Evolutionary conservation across 1,284 basidiomycete species (phyloP), one percentile per base, ranked within the genome.

Genomic region (Cystobasidium slooffiae): DNA sequence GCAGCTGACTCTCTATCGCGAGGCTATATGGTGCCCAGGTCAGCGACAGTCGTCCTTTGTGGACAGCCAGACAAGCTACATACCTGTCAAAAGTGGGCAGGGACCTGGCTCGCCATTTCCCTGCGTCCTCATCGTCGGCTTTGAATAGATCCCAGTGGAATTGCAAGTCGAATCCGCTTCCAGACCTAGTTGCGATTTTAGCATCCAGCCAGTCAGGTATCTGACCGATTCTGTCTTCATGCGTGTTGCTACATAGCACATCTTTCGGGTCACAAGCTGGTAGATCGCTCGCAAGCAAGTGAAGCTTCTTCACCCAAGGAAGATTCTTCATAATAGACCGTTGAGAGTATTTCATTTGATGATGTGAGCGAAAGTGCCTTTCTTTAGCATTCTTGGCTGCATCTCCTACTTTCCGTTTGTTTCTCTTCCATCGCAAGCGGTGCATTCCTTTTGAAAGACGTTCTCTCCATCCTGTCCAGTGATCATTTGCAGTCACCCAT

Each of bases 1-100:
- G 55, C 44, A 70, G 46, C 58, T 70, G 68, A 31, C 68, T 70
- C 56, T 70, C 68, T 20, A 70, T 70, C 18, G 68, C 39, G n/a
- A 59, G 68, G 47, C 68, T 70, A 51, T 7, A 41, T 4, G 41
- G 10, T 9, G 12, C 1, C 16, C 37, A 67, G 20, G 31, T 66
- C 18, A 43, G 31, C 22, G 8, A 10, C 31, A 58, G 46, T 6
- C 10, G 37, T 12, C 4, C 2, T 39, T 18, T 46, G n/a, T 46
- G 7, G 41, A 46, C 39, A 47, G 1, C n/a, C 10, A 39, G 7
- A 8, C 18, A 24, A 31, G 31, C 18, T 10, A 10, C 66, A 22
- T 52, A 68, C 66, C 66, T 68, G 18, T 70, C 55, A 46, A 70
- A 70, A 8, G 68, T 70, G 20, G 68, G 68, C 22, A 70, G 37